Conservation (phyloP, 2,329 filamentous ascomycete species). For the Calonectria multiphialidica region DNA sequence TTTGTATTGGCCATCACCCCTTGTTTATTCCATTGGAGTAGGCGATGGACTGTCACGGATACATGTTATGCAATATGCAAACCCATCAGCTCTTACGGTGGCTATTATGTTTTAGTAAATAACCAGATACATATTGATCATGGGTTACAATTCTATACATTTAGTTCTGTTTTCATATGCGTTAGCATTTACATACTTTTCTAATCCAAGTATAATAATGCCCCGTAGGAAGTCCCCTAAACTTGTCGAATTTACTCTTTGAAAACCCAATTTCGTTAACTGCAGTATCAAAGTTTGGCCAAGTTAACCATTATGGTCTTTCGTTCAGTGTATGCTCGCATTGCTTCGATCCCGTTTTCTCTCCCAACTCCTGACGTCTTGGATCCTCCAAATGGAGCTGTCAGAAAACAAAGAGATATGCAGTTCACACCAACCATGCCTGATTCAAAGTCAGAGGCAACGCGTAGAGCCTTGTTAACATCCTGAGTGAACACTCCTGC, state of each 20-base stretch:
- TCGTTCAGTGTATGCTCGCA: conserved; percentile 61
- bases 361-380: conserved; percentile 64
- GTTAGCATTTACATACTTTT: no score
- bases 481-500: conserved; percentile 71
- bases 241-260: no score
- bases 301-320: conserved; percentile 64
- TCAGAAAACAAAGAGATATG: conserved; percentile 52
- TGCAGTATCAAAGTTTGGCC: conserved; percentile 23
- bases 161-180: no score
- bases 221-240: no score
- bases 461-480: conserved; percentile 70
- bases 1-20: background rate
- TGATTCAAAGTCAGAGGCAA: conserved; percentile 68
- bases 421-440: conserved; percentile 79
- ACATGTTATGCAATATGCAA: no score
- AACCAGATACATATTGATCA: no score
- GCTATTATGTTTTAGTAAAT: no score
- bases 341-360: conserved; percentile 60
- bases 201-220: no score
- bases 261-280: no score
- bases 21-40: background rate
- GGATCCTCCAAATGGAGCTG: conserved; percentile 61
- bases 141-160: no score
- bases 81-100: no score
- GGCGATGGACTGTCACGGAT: no score